A percentile compares a stretch with the other conserved stretches of the same genome.
Conservation (phyloP, 2,329 filamentous ascomycete genomes). For the Dryadomyces quercus-mongolicae region DNA sequence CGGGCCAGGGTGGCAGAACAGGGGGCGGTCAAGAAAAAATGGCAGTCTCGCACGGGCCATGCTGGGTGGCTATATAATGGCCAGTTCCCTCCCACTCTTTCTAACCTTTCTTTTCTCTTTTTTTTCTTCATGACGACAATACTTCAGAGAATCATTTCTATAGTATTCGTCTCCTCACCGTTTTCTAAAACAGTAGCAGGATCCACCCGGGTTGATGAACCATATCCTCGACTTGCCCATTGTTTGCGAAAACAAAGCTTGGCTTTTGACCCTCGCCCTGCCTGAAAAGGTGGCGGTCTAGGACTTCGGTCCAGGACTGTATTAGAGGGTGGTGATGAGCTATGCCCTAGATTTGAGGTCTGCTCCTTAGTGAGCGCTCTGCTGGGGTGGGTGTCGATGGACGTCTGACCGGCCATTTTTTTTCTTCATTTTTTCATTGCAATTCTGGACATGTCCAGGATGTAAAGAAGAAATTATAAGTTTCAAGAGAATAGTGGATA, state of each 20-base stretch:
- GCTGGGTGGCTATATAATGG: slow-evolving; percentile 28
- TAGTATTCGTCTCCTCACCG: slow-evolving; percentile 91
- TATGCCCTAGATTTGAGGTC: slow-evolving; percentile 59
- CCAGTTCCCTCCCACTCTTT: slow-evolving; percentile 18
- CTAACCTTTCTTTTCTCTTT: slow-evolving; percentile 25
- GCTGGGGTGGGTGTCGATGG: slow-evolving; percentile 71
- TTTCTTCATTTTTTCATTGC: slow-evolving; percentile 51
- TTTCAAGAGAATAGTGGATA: background rate
- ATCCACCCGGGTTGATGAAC: slow-evolving; percentile 91
- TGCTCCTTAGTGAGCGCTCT: slow-evolving; percentile 59
- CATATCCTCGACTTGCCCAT: slow-evolving; percentile 51
- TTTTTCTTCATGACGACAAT: slow-evolving; percentile 51
- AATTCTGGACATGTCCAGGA: slow-evolving; percentile 30
- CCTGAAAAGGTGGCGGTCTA: slow-evolving; percentile 48
- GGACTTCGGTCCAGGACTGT: slow-evolving; percentile 32
- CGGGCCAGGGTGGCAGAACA: slow-evolving; percentile 3
- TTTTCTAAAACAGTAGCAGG: slow-evolving; percentile 88
- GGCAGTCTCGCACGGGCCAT: slow-evolving; percentile 4
- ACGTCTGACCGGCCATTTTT: slow-evolving; percentile 71
- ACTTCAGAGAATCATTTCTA: slow-evolving; percentile 90
- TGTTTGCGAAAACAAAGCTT: slow-evolving; percentile 33
- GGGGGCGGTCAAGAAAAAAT: background rate
- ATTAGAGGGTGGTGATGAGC: slow-evolving; percentile 91
- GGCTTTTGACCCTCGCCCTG: slow-evolving; percentile 52
- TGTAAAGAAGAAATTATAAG: slow-evolving; percentile 35